Evolutionary conservation across 2,329 filamentous ascomycete species (phyloP).

Genomic region (Venturia pyrina): DNA sequence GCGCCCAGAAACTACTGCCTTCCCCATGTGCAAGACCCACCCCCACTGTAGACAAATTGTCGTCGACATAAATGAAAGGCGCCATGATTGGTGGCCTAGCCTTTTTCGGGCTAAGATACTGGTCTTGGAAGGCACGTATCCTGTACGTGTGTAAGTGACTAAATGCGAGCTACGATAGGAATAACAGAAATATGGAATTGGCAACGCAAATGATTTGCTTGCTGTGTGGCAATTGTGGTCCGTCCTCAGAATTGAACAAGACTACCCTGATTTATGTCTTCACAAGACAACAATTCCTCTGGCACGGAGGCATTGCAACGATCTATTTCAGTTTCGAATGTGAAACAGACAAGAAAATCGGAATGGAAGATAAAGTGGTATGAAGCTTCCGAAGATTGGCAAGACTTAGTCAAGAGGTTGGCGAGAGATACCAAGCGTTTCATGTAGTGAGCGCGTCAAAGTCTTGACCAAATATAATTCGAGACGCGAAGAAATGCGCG

Average conservation of each 20-base stretch:
- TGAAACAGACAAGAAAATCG: slow-evolving; percentile 8
- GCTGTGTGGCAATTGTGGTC: not conserved
- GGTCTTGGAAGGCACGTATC: not conserved
- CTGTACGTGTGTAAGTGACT: not conserved
- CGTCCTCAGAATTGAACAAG: not conserved
- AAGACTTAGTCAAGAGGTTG: not conserved
- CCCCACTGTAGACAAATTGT: not conserved
- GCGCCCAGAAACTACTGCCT: slow-evolving; percentile 1
- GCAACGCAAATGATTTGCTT: not conserved
- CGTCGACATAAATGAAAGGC: not conserved
- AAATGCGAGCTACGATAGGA: not conserved
- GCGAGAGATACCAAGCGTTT: slow-evolving; percentile 9
- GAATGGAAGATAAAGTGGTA: not conserved
- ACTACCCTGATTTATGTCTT: not conserved
- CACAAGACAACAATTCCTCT: not conserved
- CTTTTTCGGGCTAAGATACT: not conserved
- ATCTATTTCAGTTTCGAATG: slow-evolving; percentile 2
- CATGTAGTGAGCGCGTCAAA: slow-evolving; percentile 3
- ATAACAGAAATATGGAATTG: not conserved
- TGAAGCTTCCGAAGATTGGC: not conserved
- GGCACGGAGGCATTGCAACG: not conserved
- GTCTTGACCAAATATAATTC: not conserved
- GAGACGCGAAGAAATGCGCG: not conserved
- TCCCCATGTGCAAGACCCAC: not conserved
- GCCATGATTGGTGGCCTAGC: slow-evolving; percentile 5